phyloP scores from a whole-genome alignment of 2,329 filamentous ascomycete genomes.

The Pseudofabraea citricarpa region DNA sequence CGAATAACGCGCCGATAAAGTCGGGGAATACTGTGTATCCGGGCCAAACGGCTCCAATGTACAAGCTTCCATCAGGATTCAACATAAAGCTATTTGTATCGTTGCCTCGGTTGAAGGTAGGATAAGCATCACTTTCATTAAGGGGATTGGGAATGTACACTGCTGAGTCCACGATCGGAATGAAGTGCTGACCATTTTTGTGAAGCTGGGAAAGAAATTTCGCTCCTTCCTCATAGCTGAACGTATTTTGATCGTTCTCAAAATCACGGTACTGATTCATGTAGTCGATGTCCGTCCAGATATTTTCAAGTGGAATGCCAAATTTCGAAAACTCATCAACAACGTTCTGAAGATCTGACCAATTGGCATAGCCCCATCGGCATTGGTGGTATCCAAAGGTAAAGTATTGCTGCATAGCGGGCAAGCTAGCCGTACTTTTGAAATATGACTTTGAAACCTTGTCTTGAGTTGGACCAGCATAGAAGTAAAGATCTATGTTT shows the following conservation, averaged over 20 bases:
- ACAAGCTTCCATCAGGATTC: slow-evolving; percentile 51
- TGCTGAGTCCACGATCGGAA: slow-evolving; percentile 67
- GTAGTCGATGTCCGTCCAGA: slow-evolving; percentile 72
- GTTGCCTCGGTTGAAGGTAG: slow-evolving; percentile 56
- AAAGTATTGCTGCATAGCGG: slow-evolving; percentile 78
- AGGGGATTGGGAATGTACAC: slow-evolving; percentile 66
- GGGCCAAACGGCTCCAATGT: slow-evolving; percentile 67
- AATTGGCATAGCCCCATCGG: slow-evolving; percentile 76
- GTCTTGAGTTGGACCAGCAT: slow-evolving; percentile 63
- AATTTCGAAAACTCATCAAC: slow-evolving; percentile 61
- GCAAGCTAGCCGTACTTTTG: slow-evolving; percentile 59
- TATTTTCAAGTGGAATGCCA: slow-evolving; percentile 66
- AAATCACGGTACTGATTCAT: slow-evolving; percentile 60
- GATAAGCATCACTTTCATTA: slow-evolving; percentile 61
- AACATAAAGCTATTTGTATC: slow-evolving; percentile 49
- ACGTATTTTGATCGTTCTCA: slow-evolving; percentile 54
- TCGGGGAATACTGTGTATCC: slow-evolving; percentile 67
- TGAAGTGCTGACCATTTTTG: slow-evolving; percentile 54
- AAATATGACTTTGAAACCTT: slow-evolving; percentile 70
- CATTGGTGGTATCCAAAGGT: slow-evolving; percentile 81
- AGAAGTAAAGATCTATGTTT: slow-evolving; percentile 75
- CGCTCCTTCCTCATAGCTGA: slow-evolving; percentile 51
- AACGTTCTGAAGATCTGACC: slow-evolving; percentile 61
- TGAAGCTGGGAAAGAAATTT: slow-evolving; percentile 59
- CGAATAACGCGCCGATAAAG: slow-evolving; percentile 58